phyloP scores from a whole-genome alignment of 2,329 filamentous ascomycete genomes.

The Fusarium tjaetaba region DNA sequence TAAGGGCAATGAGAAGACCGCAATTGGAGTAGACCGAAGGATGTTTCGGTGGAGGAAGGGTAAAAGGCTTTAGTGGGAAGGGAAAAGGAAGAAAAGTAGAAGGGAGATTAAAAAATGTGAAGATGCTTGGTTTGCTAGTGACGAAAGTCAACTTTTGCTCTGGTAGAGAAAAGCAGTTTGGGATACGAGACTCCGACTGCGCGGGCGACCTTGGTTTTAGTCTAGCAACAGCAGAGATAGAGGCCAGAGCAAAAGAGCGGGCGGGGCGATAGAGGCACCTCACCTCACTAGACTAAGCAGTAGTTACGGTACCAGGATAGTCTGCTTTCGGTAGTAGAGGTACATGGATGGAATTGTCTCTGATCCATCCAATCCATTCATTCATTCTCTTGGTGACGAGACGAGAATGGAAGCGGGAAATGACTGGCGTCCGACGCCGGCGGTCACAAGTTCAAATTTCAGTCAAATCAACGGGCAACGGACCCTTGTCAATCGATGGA shows the following conservation, averaged over 20 bases:
- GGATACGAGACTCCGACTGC: constrained; percentile 13
- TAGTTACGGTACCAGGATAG: constrained; percentile 6
- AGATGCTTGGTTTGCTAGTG: constrained; percentile 20
- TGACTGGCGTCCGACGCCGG: constrained; percentile 36
- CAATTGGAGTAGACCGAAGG: neutral
- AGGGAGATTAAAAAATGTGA: constrained; percentile 20
- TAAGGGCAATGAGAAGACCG: neutral
- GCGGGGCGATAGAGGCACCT: constrained; percentile 13
- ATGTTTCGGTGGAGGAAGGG: neutral
- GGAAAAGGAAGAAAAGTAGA: neutral
- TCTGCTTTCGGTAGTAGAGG: constrained; percentile 28
- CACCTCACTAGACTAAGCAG: neutral
- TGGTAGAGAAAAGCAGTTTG: constrained; percentile 14
- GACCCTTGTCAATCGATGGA: constrained; percentile 14
- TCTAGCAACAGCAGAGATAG: constrained; percentile 9
- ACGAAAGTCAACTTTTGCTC: constrained; percentile 17
- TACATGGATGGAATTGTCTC: constrained; percentile 13
- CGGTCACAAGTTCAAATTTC: constrained; percentile 41
- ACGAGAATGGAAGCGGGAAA: constrained; percentile 21
- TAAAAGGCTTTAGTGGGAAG: neutral
- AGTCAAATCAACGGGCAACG: constrained; percentile 24
- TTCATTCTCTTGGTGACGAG: neutral
- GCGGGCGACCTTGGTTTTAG: constrained; percentile 33
- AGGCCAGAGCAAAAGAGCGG: neutral
- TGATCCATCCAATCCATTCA: neutral